Evolutionary conservation across 208 protist species (phyloP), one percentile per base, ranked within the genome.

Genomic region (Balamuthia mandrillaris): DNA sequence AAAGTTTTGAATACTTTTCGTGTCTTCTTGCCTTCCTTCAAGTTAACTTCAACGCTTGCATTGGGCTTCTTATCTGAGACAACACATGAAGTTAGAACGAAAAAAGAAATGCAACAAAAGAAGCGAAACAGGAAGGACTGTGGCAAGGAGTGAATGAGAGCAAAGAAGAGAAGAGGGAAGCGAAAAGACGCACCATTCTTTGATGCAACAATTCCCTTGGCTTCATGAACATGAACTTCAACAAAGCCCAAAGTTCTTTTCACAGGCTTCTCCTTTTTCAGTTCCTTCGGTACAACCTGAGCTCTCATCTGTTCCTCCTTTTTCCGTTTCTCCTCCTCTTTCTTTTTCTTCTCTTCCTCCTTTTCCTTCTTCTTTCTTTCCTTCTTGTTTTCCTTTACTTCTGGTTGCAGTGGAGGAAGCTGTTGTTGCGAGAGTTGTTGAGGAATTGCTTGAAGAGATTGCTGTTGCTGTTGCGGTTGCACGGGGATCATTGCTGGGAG

Each of bases 131-230:
- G n/a, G n/a, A n/a, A n/a, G n/a, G n/a, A n/a, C n/a, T n/a, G n/a
- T n/a, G n/a, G n/a, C n/a, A n/a, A n/a, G n/a, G n/a, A n/a, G n/a
- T n/a, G n/a, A n/a, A n/a, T n/a, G n/a, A n/a, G n/a, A n/a, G n/a
- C n/a, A n/a, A n/a, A n/a, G n/a, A n/a, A n/a, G 4, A 56, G 27
- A 24, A 24, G 27, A 27, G 14, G 47, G 12, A 27, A 14, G n/a
- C n/a, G n/a, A n/a, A n/a, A n/a, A n/a, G n/a, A 6, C n/a, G 42
- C 2, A 81, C 72, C 72, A 44, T 81, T 81, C 72, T 81, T 81
- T 12, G 72, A 16, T 5, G 27, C 10, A 4, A 29, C 0, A 0
- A 81, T 0, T 18, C 72, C 72, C 10, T 18, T 35, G 72, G 29
- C 18, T 35, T 81, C 47, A 24, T 63, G 47, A 21, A 81, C 72